Base-by-base conservation (phyloP, 108 stramenopile genomes). In the Epithemia pelagica region DNA sequence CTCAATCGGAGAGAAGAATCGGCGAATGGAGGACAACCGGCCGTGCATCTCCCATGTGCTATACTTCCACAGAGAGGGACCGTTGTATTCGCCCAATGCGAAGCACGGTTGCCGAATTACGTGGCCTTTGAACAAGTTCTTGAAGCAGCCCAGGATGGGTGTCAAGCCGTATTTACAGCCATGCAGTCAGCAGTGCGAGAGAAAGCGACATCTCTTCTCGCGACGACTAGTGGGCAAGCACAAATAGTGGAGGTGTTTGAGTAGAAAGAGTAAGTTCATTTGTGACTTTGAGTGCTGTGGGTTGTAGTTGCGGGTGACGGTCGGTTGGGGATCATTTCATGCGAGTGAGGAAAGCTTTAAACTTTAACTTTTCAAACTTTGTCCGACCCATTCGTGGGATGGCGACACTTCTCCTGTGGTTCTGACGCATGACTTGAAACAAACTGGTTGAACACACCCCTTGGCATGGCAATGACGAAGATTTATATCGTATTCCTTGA, bases 51-150 rank as follows among this genome's bases (percentile, higher is more conserved):
- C 31, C 88, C 93, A 15, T 82, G 82, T 57, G 93, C 90, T 2
- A 90, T 86, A 54, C 70, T 95, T 65, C 93, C 93, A 5, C 93
- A 95, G 70, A 75, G 93, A 28, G 84, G 84, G 2, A 95, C 87
- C 24, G 71, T 95, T 27, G 93, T 95, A 8, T 65, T 91, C 60
- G 71, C 87, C 25, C 93, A 95, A 67, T 95, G 90, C 68, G 93
- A 95, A 75, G 85, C 88, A 33, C 74, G 92, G 24, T 64, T 94
- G 25, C 81, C 88, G 1, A 74, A 77, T 24, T 68, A 79, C 25
- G 78, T 80, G 2, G 75, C 82, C 0, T 69, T 91, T 61, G 85
- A 87, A 10, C 71, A 74, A 23, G 92, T 94, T 37, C 62, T 89
- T 30, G 86, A 84, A 28, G 87, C 88, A 7, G 92, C 89, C 59